Evolutionary conservation across 495 filamentous ascomycete genomes (phyloP), one percentile per base, ranked within the genome.

Genomic region (Aspergillus cristatus): DNA sequence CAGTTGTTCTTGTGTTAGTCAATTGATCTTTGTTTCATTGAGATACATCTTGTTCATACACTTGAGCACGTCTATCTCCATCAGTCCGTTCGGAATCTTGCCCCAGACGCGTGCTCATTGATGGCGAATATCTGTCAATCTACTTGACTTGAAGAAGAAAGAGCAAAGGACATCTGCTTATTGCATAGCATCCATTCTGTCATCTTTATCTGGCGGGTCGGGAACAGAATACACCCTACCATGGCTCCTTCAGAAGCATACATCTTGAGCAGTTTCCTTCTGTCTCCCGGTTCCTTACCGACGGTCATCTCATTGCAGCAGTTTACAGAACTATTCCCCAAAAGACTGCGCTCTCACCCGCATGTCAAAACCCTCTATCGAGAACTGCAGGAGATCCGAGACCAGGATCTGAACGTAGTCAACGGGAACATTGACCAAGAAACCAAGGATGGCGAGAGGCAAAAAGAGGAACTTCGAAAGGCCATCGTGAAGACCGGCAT

Each of bases 301-400:
- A 73, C 78, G 26, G 65, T 86, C 38, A 70, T 90, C 47, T 77
- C 85, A 11, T 62, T 90, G 18, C 66, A 78, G 35, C 73, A 85
- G 44, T 93, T 93, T 63, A 76, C 74, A 18, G 71, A 78, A 18
- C 65, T 91, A 26, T 91, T 94, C 44, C 86, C 87, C 2, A 74
- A 68, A 31, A 60, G 75, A 3, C 67, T 81, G 40, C 82, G 78
- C 37, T 65, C 70, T 24, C 82, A 84, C 29, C 79, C 85, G 0
- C 79, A 84, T 41, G 73, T 93, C 40, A 73, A 74, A 40, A 65
- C 68, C 3, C 64, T 94, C n/a, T 94, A 91, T 48, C 74, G 81
- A 8, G 83, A 90, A 57, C 65, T 93, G 10, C 81, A 89, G 47
- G 70, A 76, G 32, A 71, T 81, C 41, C 74, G 86, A 13, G 75